phyloP scores from a whole-genome alignment of 768 basidiomycete genomes.

The Tylopilus sp. region DNA sequence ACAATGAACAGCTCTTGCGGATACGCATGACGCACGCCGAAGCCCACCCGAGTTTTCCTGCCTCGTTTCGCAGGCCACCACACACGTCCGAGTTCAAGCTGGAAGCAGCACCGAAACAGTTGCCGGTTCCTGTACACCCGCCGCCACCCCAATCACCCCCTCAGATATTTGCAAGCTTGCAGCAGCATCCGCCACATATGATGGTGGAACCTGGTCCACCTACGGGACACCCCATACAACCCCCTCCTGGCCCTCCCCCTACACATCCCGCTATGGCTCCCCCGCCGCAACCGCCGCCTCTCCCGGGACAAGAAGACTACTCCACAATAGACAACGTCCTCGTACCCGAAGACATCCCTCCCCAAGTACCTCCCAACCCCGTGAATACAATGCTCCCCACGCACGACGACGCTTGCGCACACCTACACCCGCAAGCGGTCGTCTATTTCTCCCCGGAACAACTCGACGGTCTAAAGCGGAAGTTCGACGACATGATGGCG shows the following conservation, averaged over 20 bases:
- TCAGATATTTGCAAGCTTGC: slow-evolving; percentile 24
- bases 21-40: slow-evolving; percentile 36
- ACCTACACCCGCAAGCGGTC: slow-evolving; percentile 15
- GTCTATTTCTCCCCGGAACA: slow-evolving; percentile 33
- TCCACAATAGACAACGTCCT: slow-evolving; percentile 15
- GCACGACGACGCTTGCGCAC: not conserved
- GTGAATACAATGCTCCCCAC: slow-evolving; percentile 7
- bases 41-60: slow-evolving; percentile 31
- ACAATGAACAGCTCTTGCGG: slow-evolving; percentile 32
- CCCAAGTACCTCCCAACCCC: slow-evolving; percentile 14
- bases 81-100: slow-evolving; percentile 34
- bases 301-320: slow-evolving; percentile 17
- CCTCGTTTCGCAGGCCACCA: slow-evolving; percentile 31
- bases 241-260: slow-evolving; percentile 4
- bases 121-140: slow-evolving; percentile 8
- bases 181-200: slow-evolving; percentile 20
- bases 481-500: slow-evolving; percentile 31
- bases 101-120: slow-evolving; percentile 28
- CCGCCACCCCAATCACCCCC: slow-evolving; percentile 18
- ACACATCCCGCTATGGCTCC: slow-evolving; percentile 11
- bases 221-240: slow-evolving; percentile 8
- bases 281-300: slow-evolving; percentile 3
- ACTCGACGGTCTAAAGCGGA: slow-evolving; percentile 27
- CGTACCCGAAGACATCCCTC: slow-evolving; percentile 13
- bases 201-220: slow-evolving; percentile 20